Evolutionary conservation across 192 early-diverging fungal genomes (phyloP).

Genomic region (Coemansia sp.): DNA sequence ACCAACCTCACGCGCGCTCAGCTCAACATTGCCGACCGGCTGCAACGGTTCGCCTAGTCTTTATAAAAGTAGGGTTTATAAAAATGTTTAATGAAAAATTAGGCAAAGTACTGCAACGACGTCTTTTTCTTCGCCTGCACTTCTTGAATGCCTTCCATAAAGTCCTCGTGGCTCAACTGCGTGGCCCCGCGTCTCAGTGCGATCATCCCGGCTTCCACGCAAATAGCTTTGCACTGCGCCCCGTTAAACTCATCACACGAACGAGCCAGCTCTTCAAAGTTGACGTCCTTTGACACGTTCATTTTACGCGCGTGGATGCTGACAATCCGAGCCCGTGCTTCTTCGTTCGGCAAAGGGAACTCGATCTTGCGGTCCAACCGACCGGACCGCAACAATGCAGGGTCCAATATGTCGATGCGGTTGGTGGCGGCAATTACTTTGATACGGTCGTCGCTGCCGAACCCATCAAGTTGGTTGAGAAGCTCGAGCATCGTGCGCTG

Average conservation of each 20-base stretch:
- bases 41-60: slow-evolving; percentile 71
- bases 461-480: slow-evolving; percentile 96
- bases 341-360: slow-evolving; percentile 89
- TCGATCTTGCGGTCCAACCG: slow-evolving; percentile 92
- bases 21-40: slow-evolving; percentile 87
- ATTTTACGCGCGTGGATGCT: slow-evolving; percentile 99
- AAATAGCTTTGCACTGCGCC: slow-evolving; percentile 98
- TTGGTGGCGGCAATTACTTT: slow-evolving; percentile 99
- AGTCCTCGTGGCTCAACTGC: slow-evolving; percentile 93
- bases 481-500: slow-evolving; percentile 99
- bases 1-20: slow-evolving; percentile 94
- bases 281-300: slow-evolving; percentile 90
- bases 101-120: slow-evolving; percentile 87
- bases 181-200: slow-evolving; percentile 85
- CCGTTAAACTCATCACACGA: slow-evolving; percentile 99
- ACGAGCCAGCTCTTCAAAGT: slow-evolving; percentile 94
- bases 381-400: slow-evolving; percentile 83
- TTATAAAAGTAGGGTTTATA: neutral
- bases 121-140: slow-evolving; percentile 99
- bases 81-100: too few relatives aligned
- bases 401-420: slow-evolving; percentile 89
- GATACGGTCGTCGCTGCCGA: slow-evolving; percentile 91
- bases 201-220: slow-evolving; percentile 98
- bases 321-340: slow-evolving; percentile 91
- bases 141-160: slow-evolving; percentile 96